Conservation (phyloP, 306 rosid species). For the Mimosa pudica region DNA sequence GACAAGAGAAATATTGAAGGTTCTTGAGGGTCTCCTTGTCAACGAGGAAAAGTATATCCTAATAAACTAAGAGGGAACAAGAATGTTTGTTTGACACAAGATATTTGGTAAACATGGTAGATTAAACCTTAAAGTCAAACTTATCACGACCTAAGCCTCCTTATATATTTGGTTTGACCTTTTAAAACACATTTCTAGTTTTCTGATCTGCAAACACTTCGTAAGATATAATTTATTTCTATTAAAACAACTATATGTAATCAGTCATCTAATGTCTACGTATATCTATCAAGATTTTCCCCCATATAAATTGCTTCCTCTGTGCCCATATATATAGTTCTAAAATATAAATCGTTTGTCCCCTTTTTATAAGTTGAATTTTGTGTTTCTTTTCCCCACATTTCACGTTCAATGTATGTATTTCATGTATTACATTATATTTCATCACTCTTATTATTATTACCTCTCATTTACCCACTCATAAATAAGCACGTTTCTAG, state of each 20-base stretch:
- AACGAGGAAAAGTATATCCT: slow-evolving; percentile 44
- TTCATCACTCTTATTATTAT: no score
- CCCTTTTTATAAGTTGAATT: no score
- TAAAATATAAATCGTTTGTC: no score
- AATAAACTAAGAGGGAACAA: not conserved
- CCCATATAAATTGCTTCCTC: no score
- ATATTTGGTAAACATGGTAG: not conserved
- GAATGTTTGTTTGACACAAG: not conserved
- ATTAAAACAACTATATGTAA: not conserved
- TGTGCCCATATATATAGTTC: no score
- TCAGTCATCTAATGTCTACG: not conserved
- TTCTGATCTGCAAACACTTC: not conserved
- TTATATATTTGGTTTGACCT: slow-evolving; percentile 1
- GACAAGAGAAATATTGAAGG: slow-evolving; percentile 50
- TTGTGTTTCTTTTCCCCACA: no score
- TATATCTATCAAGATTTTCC: not conserved
- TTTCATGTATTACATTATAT: no score
- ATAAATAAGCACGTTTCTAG: no score
- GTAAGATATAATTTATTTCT: not conserved
- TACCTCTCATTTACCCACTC: no score
- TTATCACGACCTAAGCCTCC: not conserved
- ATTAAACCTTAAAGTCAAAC: not conserved
- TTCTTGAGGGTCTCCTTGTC: slow-evolving; percentile 24
- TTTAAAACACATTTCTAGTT: not conserved
- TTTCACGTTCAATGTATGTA: no score